Base-by-base conservation (phyloP, 2,329 filamentous ascomycete species). In the Exophiala sp. region DNA sequence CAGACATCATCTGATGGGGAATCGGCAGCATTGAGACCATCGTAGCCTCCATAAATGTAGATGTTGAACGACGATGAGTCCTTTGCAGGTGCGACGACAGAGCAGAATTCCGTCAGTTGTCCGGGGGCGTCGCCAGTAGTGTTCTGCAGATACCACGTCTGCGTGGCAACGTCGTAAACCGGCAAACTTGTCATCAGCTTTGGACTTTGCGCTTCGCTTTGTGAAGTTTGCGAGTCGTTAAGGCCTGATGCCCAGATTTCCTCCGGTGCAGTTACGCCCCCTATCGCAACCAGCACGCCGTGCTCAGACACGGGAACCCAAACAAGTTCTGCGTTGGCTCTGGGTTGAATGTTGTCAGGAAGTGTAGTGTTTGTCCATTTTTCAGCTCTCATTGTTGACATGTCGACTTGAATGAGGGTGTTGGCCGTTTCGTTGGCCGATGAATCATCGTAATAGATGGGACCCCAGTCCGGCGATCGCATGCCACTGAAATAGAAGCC, bases 401-500 rank as follows among this genome's bases (percentile, higher is more conserved):
- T 78, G 57, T 87, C 75, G 5, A 86, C 65, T 0, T 74, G 73
- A 58, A 88, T 78, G 23, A 88, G 66, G 1, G 68, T 78, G 48
- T 78, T 63, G 1, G 82, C 81, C 2, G 74, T 65, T 18, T 49
- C 34, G 32, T 56, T 60, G 18, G 59, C 59, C 1, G 77, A 83
- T 13, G 84, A 83, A 56, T 77, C 80, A 0, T 69, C 3, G 60
- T 53, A 56, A 38, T 52, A 52, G 18, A 48, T 70, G 73, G 71
- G 66, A 0, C 79, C 80, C 59, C 68, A 73, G 10, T 66, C 65
- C 0, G 70, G 64, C 0, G 79, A 73, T 11, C 70, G 75, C 64
- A 83, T 68, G 0, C 85, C 85, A 0, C 80, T 79, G 56, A 88
- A 85, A 58, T 87, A 87, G 70, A 80, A 88, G 0, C 81, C 82